These are phyloP conservation scores for Lasiodiplodia sp. DNA, from an alignment of 2,329 filamentous ascomycete species.

Conservation along the genomic window DNA sequence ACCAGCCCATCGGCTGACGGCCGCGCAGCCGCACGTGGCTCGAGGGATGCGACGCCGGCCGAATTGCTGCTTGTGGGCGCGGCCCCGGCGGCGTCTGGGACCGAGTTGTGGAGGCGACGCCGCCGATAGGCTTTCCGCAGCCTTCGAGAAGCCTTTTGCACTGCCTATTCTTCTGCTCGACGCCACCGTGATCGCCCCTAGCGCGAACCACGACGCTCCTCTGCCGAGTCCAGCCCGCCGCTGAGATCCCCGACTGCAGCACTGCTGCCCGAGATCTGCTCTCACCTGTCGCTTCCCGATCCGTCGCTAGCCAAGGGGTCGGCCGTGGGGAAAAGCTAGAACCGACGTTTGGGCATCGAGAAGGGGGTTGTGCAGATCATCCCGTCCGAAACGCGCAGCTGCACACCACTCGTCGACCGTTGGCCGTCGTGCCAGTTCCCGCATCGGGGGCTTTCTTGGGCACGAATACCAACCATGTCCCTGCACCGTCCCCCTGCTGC, in stretches of 20 bases:
- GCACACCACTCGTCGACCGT: neutral
- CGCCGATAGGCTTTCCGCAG: constrained; percentile 4
- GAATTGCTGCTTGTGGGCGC: constrained; percentile 9
- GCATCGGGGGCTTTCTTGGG: constrained; percentile 6
- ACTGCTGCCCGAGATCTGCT: constrained; percentile 23
- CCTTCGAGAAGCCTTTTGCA: constrained; percentile 4
- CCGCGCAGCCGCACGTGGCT: constrained; percentile 21
- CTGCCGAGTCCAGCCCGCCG: constrained; percentile 6
- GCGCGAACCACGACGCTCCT: constrained; percentile 23
- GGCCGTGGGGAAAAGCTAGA: neutral
- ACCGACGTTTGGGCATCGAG: constrained; percentile 15
- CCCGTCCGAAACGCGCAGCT: neutral
- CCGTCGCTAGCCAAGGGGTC: neutral
- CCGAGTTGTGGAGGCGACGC: constrained; percentile 19
- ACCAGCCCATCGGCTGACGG: neutral
- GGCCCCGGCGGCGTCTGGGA: neutral
- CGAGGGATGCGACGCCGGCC: neutral
- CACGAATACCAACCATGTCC: constrained; percentile 7
- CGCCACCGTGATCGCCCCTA: constrained; percentile 27
- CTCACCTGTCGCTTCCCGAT: neutral
- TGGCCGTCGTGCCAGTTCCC: neutral
- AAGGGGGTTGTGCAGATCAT: constrained; percentile 7
- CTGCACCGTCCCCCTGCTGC: constrained; percentile 5
- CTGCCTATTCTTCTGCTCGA: neutral
- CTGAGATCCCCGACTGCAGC: constrained; percentile 1